Evolutionary conservation across 768 basidiomycete species (phyloP), one percentile per base, ranked within the genome.

Genomic region (Suillus clintonianus): DNA sequence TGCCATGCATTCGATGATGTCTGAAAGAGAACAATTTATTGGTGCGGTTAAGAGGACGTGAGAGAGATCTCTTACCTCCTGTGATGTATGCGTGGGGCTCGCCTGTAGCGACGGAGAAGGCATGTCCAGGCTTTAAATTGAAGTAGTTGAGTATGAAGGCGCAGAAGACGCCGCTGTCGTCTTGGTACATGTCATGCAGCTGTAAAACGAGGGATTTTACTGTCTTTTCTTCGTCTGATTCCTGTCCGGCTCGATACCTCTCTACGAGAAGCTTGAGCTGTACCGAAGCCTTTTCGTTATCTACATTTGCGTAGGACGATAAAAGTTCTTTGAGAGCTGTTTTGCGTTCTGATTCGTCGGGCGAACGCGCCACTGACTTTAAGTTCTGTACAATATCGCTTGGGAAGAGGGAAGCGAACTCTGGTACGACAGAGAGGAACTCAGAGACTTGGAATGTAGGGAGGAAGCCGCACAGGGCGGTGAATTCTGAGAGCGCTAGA

Each of bases 1-100:
- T 0, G 83, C 83, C 84, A 86, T 86, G 72, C 83, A 86, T 68
- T 86, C 85, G 76, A 87, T 83, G 73, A 86, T 86, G 67, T 87
- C 85, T 85, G 64, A 11, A 17, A 34, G 0, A 17, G 11, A 14
- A 27, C 27, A 4, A 27, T 22, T 48, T 55, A 30, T 27, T 19
- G 36, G 47, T 45, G 22, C n/a, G 11, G 19, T 59, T 30, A 9
- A 22, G 9, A 13, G 11, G 17, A 24, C 10, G 19, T 24, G 22
- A 14, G 24, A 3, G 42, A 19, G 43, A 54, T 34, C 4, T 78
- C 72, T 65, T 51, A 85, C 85, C 84, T 68, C 86, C 86, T 54
- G 80, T 80, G 56, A 87, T 80, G 71, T 86, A 86, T 4, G 86
- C 86, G 67, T 87, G 86, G 2, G 85, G 81, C 68, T 85, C 83